Base-by-base conservation (phyloP, 164 flowering plant genomes). In the Cinnamomum micranthum region DNA sequence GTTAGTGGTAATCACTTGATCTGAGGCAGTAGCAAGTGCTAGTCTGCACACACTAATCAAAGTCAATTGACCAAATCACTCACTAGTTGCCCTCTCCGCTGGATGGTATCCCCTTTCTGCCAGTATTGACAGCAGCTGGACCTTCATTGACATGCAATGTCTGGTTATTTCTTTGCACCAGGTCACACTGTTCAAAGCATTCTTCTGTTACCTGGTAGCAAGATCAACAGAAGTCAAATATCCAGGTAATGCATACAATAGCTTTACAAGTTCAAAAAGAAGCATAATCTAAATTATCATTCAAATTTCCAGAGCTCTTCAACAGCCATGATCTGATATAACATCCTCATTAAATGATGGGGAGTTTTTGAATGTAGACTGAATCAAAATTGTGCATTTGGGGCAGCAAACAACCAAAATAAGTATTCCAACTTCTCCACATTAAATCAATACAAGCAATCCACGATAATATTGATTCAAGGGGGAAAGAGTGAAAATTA, bases 101-200 rank as follows among this genome's bases (percentile, higher is more conserved):
- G 58, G 76, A 24, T 33, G 23, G 24, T 17, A 27, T 47, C 17
- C 58, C 28, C 15, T 73, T 35, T 62, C 25, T 19, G 20, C 13
- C n/a, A 31, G 28, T 73, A 55, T 70, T 28, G 35, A 20, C 60
- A 0, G 63, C 24, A 50, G 63, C 47, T 31, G 24, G 22, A 69
- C 75, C 69, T 31, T 65, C 31, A 25, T 72, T 69, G 20, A 31
- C 14, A 25, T 71, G 82, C 25, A 63, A 35, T 24, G 28, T 67
- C 47, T 67, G 77, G n/a, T 55, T 55, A 74, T 80, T 77, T 25
- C 28, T 77, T 55, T 70, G 77, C 68, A 14, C 75, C 59, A 74
- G 25, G 35, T 68, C 28, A 71, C 77, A 68, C 64, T 70, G 73
- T 71, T 74, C 73, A 71, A 71, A 33, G 69, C 75, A 72, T 77